Conservation (phyloP, 345 rosid species). For the Noccaea caerulescens region DNA sequence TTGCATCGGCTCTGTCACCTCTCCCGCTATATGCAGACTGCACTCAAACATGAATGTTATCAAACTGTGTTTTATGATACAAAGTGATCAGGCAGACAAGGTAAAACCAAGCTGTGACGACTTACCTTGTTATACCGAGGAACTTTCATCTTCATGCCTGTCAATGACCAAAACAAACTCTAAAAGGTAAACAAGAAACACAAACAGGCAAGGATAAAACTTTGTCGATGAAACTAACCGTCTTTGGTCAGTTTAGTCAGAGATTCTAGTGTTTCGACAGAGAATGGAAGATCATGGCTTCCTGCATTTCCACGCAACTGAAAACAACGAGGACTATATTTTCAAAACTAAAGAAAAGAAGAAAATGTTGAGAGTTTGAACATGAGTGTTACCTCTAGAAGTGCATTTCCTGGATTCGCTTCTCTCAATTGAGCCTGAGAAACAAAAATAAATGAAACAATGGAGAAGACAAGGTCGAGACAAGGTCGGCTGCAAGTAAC, state of each 20-base stretch:
- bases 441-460: background rate
- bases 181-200: slow-evolving; percentile 23
- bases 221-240: slow-evolving; percentile 52
- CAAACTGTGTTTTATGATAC: slow-evolving; percentile 11
- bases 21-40: slow-evolving; percentile 92
- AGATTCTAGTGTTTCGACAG: slow-evolving; percentile 68
- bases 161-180: slow-evolving; percentile 39
- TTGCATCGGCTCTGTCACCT: slow-evolving; percentile 90
- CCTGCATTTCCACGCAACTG: slow-evolving; percentile 97
- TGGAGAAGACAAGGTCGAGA: slow-evolving; percentile 15
- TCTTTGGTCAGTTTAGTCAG: slow-evolving; percentile 66
- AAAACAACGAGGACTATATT: slow-evolving; percentile 1
- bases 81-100: background rate
- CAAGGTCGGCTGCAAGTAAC: slow-evolving; percentile 16
- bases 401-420: slow-evolving; percentile 75
- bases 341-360: slow-evolving; percentile 6
- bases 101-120: slow-evolving; percentile 21
- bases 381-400: slow-evolving; percentile 63
- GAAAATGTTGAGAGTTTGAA: slow-evolving; percentile 9
- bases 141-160: slow-evolving; percentile 88
- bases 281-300: slow-evolving; percentile 91
- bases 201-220: slow-evolving; percentile 5
- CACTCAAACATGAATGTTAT: slow-evolving; percentile 34
- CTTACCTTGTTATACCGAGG: slow-evolving; percentile 94
- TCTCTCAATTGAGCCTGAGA: slow-evolving; percentile 74